Evolutionary conservation across 495 filamentous ascomycete genomes (phyloP).

Genomic region (Glarea lozoyensis): DNA sequence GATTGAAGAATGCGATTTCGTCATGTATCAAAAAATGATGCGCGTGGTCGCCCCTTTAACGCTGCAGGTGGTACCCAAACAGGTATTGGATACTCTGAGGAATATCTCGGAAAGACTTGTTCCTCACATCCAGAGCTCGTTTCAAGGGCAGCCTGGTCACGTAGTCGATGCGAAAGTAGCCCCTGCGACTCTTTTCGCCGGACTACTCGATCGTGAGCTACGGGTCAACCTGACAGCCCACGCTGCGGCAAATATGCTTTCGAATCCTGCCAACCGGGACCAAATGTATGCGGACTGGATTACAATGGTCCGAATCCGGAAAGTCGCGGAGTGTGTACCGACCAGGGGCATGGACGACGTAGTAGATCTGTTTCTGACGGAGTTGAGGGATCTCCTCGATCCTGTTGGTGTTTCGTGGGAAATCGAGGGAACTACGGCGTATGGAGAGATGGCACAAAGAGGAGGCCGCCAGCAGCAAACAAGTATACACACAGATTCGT

Average conservation of each 20-base stretch:
- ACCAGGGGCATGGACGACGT: slow-evolving; percentile 57
- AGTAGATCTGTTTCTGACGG: slow-evolving; percentile 61
- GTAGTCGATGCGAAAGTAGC: slow-evolving; percentile 77
- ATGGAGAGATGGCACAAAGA: slow-evolving; percentile 41
- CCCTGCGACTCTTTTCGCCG: slow-evolving; percentile 83
- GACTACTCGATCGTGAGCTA: slow-evolving; percentile 72
- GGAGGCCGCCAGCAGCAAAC: slow-evolving; percentile 26
- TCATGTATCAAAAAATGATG: slow-evolving; percentile 95
- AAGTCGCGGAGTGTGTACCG: slow-evolving; percentile 51
- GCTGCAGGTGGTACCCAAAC: slow-evolving; percentile 77
- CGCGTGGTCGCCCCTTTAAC: slow-evolving; percentile 76
- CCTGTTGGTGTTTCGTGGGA: slow-evolving; percentile 49
- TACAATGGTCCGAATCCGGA: slow-evolving; percentile 62
- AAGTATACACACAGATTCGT: slow-evolving; percentile 27
- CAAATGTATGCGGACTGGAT: slow-evolving; percentile 95
- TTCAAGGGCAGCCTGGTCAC: slow-evolving; percentile 71
- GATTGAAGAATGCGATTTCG: slow-evolving; percentile 91
- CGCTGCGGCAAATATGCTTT: slow-evolving; percentile 69
- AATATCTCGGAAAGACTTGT: slow-evolving; percentile 75
- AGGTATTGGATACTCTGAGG: slow-evolving; percentile 73
- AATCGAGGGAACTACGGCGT: slow-evolving; percentile 42
- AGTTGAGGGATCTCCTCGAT: slow-evolving; percentile 63
- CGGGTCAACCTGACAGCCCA: slow-evolving; percentile 88
- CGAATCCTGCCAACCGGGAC: slow-evolving; percentile 62
- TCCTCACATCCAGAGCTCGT: slow-evolving; percentile 67